Evolutionary conservation across 116 monocot genomes (phyloP).

Genomic region (Zostera marina): DNA sequence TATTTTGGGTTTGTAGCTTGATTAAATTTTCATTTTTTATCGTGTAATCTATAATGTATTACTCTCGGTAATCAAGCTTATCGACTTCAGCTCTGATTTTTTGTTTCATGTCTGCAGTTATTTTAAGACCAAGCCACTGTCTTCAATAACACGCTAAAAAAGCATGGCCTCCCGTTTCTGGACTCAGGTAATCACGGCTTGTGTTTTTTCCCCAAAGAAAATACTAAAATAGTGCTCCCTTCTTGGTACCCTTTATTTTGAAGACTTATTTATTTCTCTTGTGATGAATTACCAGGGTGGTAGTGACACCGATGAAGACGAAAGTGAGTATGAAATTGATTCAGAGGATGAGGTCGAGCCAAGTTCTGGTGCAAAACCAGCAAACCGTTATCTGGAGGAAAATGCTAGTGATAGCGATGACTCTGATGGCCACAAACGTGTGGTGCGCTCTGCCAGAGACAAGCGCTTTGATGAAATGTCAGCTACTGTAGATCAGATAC

Average conservation of each 20-base stretch:
- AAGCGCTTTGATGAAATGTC: conserved; percentile 71
- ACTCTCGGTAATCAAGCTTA: too few species aligned
- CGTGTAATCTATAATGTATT: too few species aligned
- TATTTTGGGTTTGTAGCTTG: too few species aligned
- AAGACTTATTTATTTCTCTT: background rate
- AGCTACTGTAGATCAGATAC: conserved; percentile 68
- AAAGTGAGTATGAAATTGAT: conserved; percentile 5
- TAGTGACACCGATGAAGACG: conserved; percentile 44
- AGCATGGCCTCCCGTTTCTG: conserved; percentile 82
- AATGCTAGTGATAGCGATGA: conserved; percentile 29
- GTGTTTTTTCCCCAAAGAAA: background rate
- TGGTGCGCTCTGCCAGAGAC: conserved; percentile 55
- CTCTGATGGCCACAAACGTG: conserved; percentile 38
- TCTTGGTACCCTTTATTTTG: background rate
- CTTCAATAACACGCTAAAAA: background rate
- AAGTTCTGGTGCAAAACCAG: background rate
- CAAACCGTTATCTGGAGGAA: conserved; percentile 21
- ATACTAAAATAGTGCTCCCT: background rate
- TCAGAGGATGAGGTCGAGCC: conserved; percentile 4
- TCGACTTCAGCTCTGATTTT: too few species aligned
- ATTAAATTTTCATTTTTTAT: too few species aligned
- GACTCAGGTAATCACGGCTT: conserved; percentile 30
- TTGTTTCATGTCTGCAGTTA: background rate
- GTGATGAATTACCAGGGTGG: conserved; percentile 9
- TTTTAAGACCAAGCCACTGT: background rate